These are phyloP conservation scores for Globisporangium nodosum DNA, from an alignment of 352 stramenopile genomes.

Conservation along the genomic window DNA sequence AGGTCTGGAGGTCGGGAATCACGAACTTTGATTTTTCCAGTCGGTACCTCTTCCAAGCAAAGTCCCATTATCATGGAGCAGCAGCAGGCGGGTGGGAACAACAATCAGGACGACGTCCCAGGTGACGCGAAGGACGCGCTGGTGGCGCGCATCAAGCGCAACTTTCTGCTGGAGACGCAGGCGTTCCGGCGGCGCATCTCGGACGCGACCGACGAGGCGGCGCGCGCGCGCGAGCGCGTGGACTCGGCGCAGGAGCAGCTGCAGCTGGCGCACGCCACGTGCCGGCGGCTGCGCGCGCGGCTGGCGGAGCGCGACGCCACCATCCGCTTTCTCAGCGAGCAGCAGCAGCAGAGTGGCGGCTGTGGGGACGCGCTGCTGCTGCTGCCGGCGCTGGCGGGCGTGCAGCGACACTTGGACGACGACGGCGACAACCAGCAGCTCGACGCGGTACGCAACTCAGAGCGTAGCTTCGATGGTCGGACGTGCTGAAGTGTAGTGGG, in stretches of 20 bases:
- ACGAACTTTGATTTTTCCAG: no score
- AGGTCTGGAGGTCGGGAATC: no score
- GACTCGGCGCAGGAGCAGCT: conserved; percentile 36
- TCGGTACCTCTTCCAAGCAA: no score
- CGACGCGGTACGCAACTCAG: conserved; percentile 1
- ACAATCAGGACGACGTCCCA: not conserved
- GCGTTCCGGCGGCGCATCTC: conserved; percentile 32
- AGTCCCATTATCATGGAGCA: no score
- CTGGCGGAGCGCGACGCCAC: conserved; percentile 52
- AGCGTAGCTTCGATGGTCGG: not conserved
- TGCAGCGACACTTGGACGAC: conserved; percentile 34
- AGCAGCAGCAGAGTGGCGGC: conserved; percentile 23
- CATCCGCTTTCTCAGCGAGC: conserved; percentile 43
- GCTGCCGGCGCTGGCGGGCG: conserved; percentile 47
- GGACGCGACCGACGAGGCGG: conserved; percentile 21
- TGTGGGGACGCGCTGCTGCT: conserved; percentile 27
- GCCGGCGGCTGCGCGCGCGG: conserved; percentile 48
- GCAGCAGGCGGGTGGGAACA: not conserved
- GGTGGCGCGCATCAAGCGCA: conserved; percentile 47
- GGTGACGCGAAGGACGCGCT: conserved; percentile 10
- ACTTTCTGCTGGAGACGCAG: conserved; percentile 54
- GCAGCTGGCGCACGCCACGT: conserved; percentile 42
- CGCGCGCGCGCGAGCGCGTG: conserved; percentile 21
- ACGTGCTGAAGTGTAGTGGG: not conserved
- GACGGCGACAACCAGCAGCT: conserved; percentile 15